Conservation (phyloP, 2,329 filamentous ascomycete genomes). For the Clathrospora elynae region DNA sequence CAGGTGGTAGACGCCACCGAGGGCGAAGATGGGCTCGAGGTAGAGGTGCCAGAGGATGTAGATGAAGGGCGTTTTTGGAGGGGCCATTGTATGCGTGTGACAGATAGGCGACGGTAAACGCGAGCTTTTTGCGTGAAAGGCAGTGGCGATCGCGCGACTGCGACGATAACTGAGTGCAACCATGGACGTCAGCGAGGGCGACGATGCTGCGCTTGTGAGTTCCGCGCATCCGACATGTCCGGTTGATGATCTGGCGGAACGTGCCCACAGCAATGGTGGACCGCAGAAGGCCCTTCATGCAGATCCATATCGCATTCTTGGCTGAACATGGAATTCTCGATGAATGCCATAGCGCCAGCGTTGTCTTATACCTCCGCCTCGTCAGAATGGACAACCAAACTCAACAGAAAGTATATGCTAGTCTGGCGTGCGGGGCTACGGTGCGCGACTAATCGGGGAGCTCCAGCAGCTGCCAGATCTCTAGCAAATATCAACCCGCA, state of each 20-base stretch:
- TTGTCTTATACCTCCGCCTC: too few relatives aligned
- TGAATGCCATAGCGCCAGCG: slow-evolving; percentile 18
- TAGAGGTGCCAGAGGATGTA: slow-evolving; percentile 77
- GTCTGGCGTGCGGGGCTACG: slow-evolving; percentile 6
- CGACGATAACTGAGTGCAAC: too few relatives aligned
- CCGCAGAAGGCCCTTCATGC: slow-evolving; percentile 3
- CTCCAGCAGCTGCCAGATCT: slow-evolving; percentile 5
- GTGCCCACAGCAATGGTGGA: slow-evolving; percentile 3
- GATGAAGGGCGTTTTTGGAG: slow-evolving; percentile 54
- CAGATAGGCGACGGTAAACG: too few relatives aligned
- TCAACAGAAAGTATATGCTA: too few relatives aligned
- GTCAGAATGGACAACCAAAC: too few relatives aligned
- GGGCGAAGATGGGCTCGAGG: slow-evolving; percentile 65
- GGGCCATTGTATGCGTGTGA: too few relatives aligned
- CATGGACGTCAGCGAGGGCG: too few relatives aligned
- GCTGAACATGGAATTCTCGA: slow-evolving; percentile 15
- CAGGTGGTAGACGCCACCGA: slow-evolving; percentile 60
- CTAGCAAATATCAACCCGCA: slow-evolving; percentile 3
- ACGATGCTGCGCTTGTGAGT: too few relatives aligned
- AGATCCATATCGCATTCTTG: slow-evolving; percentile 13
- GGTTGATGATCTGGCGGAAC: slow-evolving; percentile 5
- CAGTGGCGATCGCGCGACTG: too few relatives aligned
- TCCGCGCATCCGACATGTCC: too few relatives aligned
- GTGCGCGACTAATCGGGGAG: slow-evolving; percentile 9
- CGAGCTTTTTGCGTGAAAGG: too few relatives aligned